phyloP scores from a whole-genome alignment of 2,329 filamentous ascomycete species.

The Macrophomina tecta region DNA sequence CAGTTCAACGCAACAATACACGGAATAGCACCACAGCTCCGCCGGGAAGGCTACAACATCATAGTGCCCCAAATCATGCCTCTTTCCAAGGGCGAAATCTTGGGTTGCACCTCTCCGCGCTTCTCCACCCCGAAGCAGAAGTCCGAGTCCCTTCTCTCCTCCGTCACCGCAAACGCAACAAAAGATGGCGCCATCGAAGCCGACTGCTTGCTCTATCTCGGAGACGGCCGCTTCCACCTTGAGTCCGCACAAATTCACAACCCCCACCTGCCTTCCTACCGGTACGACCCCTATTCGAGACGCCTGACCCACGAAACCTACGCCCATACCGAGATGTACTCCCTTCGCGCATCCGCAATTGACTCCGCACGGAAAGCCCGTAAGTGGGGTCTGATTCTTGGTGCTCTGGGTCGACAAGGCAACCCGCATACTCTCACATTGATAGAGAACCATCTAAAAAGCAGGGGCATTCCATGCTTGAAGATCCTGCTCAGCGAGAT shows the following conservation, averaged over 20 bases:
- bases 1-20: slow-evolving; percentile 99
- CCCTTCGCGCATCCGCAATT: slow-evolving; percentile 78
- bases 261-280: slow-evolving; percentile 84
- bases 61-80: slow-evolving; percentile 92
- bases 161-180: slow-evolving; percentile 43
- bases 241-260: slow-evolving; percentile 99
- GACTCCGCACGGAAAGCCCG: slow-evolving; percentile 73
- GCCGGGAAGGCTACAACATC: slow-evolving; percentile 83
- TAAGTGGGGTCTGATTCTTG: slow-evolving; percentile 95
- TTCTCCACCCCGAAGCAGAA: slow-evolving; percentile 52
- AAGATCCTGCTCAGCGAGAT: slow-evolving; percentile 92
- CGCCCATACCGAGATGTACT: slow-evolving; percentile 88
- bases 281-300: slow-evolving; percentile 95
- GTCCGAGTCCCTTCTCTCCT: slow-evolving; percentile 25
- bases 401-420: slow-evolving; percentile 89
- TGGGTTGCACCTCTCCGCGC: slow-evolving; percentile 90
- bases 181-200: slow-evolving; percentile 56
- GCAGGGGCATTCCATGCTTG: slow-evolving; percentile 77
- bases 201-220: slow-evolving; percentile 85
- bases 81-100: slow-evolving; percentile 90
- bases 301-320: slow-evolving; percentile 91
- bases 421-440: slow-evolving; percentile 91
- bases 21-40: slow-evolving; percentile 76
- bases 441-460: slow-evolving; percentile 78
- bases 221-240: slow-evolving; percentile 92